These are phyloP conservation scores for Combretum micranthum DNA, from an alignment of 345 rosid genomes.

Conservation along the genomic window DNA sequence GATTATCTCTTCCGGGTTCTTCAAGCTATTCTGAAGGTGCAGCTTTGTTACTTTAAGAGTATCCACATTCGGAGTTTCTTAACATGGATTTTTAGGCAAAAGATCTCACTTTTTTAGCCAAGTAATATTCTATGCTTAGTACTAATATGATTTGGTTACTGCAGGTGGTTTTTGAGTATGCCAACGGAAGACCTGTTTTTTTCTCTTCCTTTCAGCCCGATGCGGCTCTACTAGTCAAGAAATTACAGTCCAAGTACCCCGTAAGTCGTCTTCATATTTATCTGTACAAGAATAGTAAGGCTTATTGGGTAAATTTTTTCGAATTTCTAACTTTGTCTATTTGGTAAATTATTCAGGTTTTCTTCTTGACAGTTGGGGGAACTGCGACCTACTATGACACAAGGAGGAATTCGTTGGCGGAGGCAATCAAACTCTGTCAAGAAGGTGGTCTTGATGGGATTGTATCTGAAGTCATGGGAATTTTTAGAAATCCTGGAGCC, in stretches of 20 bases:
- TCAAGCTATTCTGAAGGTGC: constrained; percentile 43
- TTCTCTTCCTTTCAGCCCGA: constrained; percentile 95
- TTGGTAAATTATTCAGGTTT: constrained; percentile 37
- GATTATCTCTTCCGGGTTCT: constrained; percentile 54
- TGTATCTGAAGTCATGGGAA: constrained; percentile 77
- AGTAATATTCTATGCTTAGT: too few relatives aligned
- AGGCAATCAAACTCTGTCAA: constrained; percentile 63
- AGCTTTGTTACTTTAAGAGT: too few relatives aligned
- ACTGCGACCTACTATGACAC: constrained; percentile 39
- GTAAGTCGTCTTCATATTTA: constrained; percentile 26
- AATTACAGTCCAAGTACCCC: constrained; percentile 68
- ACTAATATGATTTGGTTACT: too few relatives aligned
- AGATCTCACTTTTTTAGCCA: too few relatives aligned
- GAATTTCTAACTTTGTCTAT: background rate
- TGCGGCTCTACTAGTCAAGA: constrained; percentile 63
- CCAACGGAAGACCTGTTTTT: constrained; percentile 54
- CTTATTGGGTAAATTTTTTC: background rate
- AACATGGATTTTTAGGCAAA: too few relatives aligned
- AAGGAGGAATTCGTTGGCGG: constrained; percentile 86
- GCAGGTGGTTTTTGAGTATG: constrained; percentile 49
- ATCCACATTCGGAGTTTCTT: too few relatives aligned
- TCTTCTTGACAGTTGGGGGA: constrained; percentile 76
- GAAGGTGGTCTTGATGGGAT: constrained; percentile 78
- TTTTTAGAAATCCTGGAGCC: constrained; percentile 67
- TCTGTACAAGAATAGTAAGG: too few relatives aligned